A percentile compares a stretch with the other conserved stretches of the same genome.
Evolutionary conservation across 2,329 filamentous ascomycete species (phyloP).

Genomic region (Colletotrichum sp.): DNA sequence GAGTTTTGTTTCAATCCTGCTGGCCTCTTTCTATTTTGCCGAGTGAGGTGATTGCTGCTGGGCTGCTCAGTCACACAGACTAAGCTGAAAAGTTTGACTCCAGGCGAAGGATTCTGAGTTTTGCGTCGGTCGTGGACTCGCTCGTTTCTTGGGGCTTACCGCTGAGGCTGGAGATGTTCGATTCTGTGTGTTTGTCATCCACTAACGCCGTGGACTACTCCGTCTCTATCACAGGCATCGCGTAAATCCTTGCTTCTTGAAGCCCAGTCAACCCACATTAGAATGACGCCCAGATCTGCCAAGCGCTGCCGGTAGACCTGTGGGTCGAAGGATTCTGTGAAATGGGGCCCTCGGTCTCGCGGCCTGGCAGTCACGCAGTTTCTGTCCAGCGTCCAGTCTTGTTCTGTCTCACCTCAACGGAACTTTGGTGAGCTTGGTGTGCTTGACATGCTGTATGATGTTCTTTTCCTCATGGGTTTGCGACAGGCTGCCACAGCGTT

Average conservation of each 20-base stretch:
- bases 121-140: neutral
- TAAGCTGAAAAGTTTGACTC: neutral
- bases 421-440: neutral
- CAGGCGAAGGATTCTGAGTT: neutral
- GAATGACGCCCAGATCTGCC: neutral
- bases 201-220: neutral
- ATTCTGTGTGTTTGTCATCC: neutral
- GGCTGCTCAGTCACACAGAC: neutral
- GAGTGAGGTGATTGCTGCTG: neutral
- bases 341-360: neutral
- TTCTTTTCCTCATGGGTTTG: neutral
- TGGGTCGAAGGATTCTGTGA: conserved; percentile 11
- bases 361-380: neutral
- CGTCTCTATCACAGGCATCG: neutral
- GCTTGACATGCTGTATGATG: neutral
- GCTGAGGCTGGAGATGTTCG: neutral
- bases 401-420: neutral
- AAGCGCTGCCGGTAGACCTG: neutral
- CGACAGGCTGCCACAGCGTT: neutral
- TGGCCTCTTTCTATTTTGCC: neutral
- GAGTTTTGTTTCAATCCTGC: neutral
- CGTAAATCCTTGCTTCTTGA: neutral
- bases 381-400: neutral
- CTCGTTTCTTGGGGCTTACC: neutral
- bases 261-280: neutral